Conservation (phyloP, 225 moss, liverwort and hornwort species). For the Anthoceros angustus region DNA sequence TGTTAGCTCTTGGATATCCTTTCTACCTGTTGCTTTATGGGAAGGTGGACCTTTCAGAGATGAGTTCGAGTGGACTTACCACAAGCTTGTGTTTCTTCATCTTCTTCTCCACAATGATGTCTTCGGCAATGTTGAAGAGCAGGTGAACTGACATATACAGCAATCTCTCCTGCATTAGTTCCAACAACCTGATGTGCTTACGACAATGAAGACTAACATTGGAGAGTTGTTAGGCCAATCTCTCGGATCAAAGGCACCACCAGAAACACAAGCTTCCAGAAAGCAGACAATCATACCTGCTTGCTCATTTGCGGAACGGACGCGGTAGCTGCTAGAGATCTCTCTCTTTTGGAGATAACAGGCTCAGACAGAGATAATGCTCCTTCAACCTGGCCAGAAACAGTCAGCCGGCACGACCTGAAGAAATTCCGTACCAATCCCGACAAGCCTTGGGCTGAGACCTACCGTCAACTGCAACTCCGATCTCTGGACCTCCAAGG, state of each 20-base stretch:
- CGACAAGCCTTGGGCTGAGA: background rate
- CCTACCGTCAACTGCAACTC: constrained; percentile 17
- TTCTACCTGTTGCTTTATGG: background rate
- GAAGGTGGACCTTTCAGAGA: background rate
- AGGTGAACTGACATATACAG: constrained; percentile 34
- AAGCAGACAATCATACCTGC: background rate
- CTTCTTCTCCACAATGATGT: constrained; percentile 30
- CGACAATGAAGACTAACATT: background rate
- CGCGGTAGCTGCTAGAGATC: background rate
- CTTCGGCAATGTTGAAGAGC: constrained; percentile 35
- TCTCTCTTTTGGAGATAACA: background rate
- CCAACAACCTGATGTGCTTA: background rate
- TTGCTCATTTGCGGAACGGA: background rate
- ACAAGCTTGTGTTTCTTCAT: constrained; percentile 38
- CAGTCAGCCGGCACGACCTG: constrained; percentile 9
- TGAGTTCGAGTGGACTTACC: constrained; percentile 10
- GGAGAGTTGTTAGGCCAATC: too few species aligned
- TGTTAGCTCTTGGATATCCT: background rate
- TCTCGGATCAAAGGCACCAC: too few species aligned
- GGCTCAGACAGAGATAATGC: background rate
- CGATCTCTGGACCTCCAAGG: constrained; percentile 33
- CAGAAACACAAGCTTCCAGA: background rate
- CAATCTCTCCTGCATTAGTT: constrained; percentile 26
- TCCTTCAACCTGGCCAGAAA: background rate
- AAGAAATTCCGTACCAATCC: background rate